phyloP scores from a whole-genome alignment of 768 basidiomycete genomes.

The Russula ochroleuca region DNA sequence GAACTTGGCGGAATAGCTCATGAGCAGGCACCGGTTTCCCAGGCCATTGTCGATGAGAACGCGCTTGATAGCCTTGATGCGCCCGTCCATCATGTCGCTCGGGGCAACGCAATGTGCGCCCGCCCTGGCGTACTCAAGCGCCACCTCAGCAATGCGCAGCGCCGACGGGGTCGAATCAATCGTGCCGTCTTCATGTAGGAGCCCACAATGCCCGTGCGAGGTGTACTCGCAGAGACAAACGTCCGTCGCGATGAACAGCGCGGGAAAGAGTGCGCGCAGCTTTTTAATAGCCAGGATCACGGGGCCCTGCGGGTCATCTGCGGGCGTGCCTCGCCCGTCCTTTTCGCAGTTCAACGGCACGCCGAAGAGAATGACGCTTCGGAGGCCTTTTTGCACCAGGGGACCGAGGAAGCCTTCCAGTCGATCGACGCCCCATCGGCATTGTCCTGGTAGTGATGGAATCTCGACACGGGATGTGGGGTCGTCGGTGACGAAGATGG shows the following conservation, averaged over 20 bases:
- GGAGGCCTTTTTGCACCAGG: constrained; percentile 82
- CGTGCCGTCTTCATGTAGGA: constrained; percentile 66
- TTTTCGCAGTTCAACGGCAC: constrained; percentile 80
- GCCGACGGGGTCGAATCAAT: constrained; percentile 78
- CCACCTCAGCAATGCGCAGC: constrained; percentile 86
- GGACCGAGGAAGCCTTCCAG: constrained; percentile 85
- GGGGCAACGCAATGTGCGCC: constrained; percentile 99
- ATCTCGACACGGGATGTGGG: constrained; percentile 80
- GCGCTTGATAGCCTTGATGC: constrained; percentile 85
- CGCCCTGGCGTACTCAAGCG: constrained; percentile 85
- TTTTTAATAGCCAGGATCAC: constrained; percentile 90
- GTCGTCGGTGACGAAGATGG: constrained; percentile 96
- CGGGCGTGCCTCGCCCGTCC: constrained; percentile 78
- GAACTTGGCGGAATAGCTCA: constrained; percentile 98
- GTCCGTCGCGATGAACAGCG: constrained; percentile 86
- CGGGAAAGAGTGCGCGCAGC: constrained; percentile 72
- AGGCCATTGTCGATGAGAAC: constrained; percentile 76
- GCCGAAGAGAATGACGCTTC: constrained; percentile 92
- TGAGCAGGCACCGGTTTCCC: constrained; percentile 86
- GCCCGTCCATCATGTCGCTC: constrained; percentile 99
- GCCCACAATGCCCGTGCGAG: constrained; percentile 94
- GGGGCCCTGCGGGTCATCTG: constrained; percentile 85
- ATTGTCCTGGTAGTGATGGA: constrained; percentile 74
- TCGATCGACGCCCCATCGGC: constrained; percentile 92
- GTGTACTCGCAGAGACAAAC: constrained; percentile 99